phyloP scores from a whole-genome alignment of 164 flowering plant species.

The Aristolochia californica region DNA sequence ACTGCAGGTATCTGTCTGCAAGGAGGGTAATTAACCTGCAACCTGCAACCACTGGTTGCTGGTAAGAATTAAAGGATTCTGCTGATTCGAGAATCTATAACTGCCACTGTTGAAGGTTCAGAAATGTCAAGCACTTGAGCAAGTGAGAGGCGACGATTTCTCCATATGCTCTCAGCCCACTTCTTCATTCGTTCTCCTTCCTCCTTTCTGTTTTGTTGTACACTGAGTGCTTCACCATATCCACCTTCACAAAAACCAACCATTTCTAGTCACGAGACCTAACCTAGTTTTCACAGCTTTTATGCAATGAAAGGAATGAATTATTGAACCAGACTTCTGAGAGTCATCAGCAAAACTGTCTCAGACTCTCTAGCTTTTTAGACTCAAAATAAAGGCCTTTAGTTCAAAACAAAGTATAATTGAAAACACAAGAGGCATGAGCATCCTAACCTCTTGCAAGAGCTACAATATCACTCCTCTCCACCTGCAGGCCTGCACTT shows the following conservation, averaged over 20 bases:
- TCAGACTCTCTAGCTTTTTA: background rate
- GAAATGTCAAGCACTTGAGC: conserved; percentile 60
- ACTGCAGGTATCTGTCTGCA: no score
- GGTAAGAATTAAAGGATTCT: conserved; percentile 31
- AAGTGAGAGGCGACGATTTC: conserved; percentile 58
- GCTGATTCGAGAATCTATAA: conserved; percentile 67
- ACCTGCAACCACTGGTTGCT: background rate
- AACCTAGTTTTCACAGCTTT: no score
- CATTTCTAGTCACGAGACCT: no score
- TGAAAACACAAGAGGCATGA: background rate
- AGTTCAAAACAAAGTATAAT: background rate
- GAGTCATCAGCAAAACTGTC: no score
- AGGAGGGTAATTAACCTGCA: no score
- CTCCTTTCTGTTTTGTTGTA: conserved; percentile 66
- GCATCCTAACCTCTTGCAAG: conserved; percentile 70
- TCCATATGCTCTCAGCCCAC: conserved; percentile 80
- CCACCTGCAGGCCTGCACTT: conserved; percentile 17
- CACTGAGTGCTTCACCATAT: conserved; percentile 59
- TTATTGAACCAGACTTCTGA: no score
- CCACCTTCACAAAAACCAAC: conserved; percentile 47
- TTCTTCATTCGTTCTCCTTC: conserved; percentile 74
- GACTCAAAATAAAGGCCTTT: background rate
- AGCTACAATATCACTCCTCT: conserved; percentile 52
- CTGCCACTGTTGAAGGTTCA: conserved; percentile 33
- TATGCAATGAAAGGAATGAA: no score